Evolutionary conservation across 2,329 filamentous ascomycete genomes (phyloP), one percentile per base, ranked within the genome.

Genomic region (Leptoxyphium fumago): DNA sequence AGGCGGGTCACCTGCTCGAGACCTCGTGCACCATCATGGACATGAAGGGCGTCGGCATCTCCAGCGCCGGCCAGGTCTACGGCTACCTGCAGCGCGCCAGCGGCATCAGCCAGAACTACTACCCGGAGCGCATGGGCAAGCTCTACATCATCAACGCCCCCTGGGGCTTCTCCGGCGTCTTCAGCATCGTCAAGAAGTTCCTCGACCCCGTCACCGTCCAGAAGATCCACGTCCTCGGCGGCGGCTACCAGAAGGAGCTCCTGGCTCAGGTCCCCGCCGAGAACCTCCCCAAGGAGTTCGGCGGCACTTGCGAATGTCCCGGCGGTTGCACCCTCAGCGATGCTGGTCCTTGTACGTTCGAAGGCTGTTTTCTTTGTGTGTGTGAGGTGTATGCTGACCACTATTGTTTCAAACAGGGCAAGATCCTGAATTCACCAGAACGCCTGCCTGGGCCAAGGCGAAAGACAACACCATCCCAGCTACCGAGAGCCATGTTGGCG

Each of bases 1-100:
- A 94, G 69, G 73, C 81, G 18, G 86, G 84, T 57, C 77, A 82
- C 59, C 79, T 98, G 46, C 81, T 95, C 58, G 91, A 98, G 73
- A 98, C 91, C 18, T 95, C 86, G 72, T 96, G 91, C 79, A 89
- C 84, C 51, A 87, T 98, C 68, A 91, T 96, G 82, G 91, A 98
- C 67, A 75, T 95, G 64, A 94, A 94, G 72, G 88, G 88, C 49
- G 88, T 98, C 18, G 85, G 85, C 46, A 69, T 96, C 55, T 74
- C 73, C 62, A 91, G 83, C 67, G 80, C 85, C 38, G 75, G 78
- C 49, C 82, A 82, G 48, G 89, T 95, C 46, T 94, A 93, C 71
- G 75, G 78, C 44, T 96, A 95, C 70, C 77, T 98, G 54, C 78
- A 78, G 58, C 77, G 82, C 62, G 87, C 86, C 39, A 91, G 86